These are phyloP conservation scores for Pueraria montana DNA, from an alignment of 306 rosid genomes.

Conservation along the genomic window DNA sequence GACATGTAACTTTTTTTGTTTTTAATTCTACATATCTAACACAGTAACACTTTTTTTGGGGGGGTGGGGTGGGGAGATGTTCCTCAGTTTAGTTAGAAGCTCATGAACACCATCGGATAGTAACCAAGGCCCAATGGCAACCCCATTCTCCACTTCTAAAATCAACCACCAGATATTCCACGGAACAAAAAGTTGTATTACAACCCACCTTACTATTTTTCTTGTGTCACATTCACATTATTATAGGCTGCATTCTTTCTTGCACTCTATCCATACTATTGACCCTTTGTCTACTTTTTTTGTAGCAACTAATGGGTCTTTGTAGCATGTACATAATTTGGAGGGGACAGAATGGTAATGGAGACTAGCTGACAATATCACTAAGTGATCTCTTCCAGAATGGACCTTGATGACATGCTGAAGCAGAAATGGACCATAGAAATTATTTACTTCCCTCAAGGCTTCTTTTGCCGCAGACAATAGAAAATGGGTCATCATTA, in stretches of 20 bases:
- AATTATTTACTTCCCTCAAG: conserved; percentile 21
- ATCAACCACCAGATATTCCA: neutral
- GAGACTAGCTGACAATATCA: conserved; percentile 27
- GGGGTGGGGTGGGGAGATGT: no score
- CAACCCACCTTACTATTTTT: neutral
- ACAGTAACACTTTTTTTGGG: no score
- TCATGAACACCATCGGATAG: neutral
- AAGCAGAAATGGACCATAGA: conserved; percentile 24
- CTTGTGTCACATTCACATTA: neutral
- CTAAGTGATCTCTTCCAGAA: conserved; percentile 28
- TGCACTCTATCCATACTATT: neutral
- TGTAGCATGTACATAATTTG: neutral
- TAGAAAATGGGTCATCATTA: conserved; percentile 60
- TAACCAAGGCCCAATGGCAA: neutral
- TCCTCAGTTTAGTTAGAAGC: neutral
- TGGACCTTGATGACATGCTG: conserved; percentile 53
- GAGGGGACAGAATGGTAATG: neutral
- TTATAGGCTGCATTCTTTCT: neutral
- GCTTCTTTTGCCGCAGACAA: conserved; percentile 43
- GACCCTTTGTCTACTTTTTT: conserved; percentile 29
- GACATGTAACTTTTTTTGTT: no score
- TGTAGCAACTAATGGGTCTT: conserved; percentile 38
- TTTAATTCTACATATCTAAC: no score
- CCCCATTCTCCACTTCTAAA: neutral
- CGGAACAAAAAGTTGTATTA: neutral